Evolutionary conservation across 208 protist genomes (phyloP).

Genomic region (Phytomonas francai): DNA sequence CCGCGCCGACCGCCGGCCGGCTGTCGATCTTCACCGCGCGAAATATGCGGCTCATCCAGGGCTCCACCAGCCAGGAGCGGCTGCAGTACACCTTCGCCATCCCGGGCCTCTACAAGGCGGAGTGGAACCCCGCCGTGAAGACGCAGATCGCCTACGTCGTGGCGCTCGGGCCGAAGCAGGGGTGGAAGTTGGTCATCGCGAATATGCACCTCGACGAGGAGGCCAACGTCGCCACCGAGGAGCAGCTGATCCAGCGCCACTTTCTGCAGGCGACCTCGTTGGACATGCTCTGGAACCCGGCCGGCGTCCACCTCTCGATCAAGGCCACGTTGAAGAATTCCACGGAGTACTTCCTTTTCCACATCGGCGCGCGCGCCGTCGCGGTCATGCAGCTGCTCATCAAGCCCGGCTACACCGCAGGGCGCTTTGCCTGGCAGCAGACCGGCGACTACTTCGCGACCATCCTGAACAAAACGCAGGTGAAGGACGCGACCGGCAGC

Average conservation of each 20-base stretch:
- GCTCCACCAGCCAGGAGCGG: conserved; percentile 21
- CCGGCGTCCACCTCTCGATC: conserved; percentile 73
- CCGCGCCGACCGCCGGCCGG: conserved; percentile 30
- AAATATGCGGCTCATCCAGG: conserved; percentile 64
- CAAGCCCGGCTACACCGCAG: conserved; percentile 56
- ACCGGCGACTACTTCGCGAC: conserved; percentile 77
- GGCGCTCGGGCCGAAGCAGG: conserved; percentile 40
- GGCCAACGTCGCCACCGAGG: conserved; percentile 53
- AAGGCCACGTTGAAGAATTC: conserved; percentile 55
- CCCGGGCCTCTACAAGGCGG: conserved; percentile 67
- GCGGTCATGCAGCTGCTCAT: conserved; percentile 58
- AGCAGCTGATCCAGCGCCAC: conserved; percentile 70
- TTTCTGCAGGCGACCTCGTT: conserved; percentile 68
- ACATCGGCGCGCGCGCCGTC: conserved; percentile 48
- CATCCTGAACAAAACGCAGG: conserved; percentile 36
- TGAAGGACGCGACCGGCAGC: conserved; percentile 18
- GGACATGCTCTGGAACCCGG: conserved; percentile 85
- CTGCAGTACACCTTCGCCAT: conserved; percentile 55
- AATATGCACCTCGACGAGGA: conserved; percentile 65
- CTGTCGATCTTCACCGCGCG: conserved; percentile 77
- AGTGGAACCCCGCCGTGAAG: conserved; percentile 75
- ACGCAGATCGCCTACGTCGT: conserved; percentile 76
- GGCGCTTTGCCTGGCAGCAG: conserved; percentile 82
- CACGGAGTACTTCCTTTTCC: conserved; percentile 79
- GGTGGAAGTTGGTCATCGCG: conserved; percentile 74